These are phyloP conservation scores for Garcia nutans DNA, from an alignment of 345 rosid species.

Conservation along the genomic window DNA sequence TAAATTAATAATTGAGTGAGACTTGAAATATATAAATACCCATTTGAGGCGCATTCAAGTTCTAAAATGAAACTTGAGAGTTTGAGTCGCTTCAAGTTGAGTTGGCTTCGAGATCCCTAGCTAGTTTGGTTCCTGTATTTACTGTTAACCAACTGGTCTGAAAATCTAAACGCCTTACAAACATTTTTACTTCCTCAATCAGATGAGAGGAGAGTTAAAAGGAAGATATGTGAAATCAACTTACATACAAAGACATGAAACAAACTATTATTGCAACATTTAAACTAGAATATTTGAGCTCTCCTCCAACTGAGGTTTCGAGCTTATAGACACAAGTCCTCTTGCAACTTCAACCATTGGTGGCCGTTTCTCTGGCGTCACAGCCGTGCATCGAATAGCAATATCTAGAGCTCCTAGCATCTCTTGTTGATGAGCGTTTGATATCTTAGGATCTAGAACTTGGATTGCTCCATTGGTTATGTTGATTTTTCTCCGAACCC, in stretches of 20 bases:
- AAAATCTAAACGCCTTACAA: conserved; percentile 2
- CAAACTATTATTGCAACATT: neutral
- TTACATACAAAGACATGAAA: conserved; percentile 16
- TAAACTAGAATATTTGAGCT: conserved; percentile 12
- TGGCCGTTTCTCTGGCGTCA: conserved; percentile 80
- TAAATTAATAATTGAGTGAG: no score
- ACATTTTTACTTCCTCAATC: neutral
- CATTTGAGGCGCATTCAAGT: no score
- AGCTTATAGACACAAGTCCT: conserved; percentile 51
- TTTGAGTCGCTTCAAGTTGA: no score
- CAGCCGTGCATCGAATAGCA: conserved; percentile 73
- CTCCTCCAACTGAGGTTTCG: conserved; percentile 26
- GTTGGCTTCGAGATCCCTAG: no score
- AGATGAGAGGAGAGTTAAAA: neutral
- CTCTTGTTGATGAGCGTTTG: conserved; percentile 42
- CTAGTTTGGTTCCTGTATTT: neutral
- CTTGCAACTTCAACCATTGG: conserved; percentile 62
- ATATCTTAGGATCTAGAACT: conserved; percentile 71
- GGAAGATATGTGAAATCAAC: conserved; percentile 13
- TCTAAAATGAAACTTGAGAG: no score
- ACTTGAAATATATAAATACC: no score
- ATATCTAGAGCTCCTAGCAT: conserved; percentile 73
- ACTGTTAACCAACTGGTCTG: neutral
- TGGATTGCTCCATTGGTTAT: conserved; percentile 60
- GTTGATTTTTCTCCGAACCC: conserved; percentile 90